phyloP scores from a whole-genome alignment of 169 alveolate genomes.

The Blepharisma undulans region DNA sequence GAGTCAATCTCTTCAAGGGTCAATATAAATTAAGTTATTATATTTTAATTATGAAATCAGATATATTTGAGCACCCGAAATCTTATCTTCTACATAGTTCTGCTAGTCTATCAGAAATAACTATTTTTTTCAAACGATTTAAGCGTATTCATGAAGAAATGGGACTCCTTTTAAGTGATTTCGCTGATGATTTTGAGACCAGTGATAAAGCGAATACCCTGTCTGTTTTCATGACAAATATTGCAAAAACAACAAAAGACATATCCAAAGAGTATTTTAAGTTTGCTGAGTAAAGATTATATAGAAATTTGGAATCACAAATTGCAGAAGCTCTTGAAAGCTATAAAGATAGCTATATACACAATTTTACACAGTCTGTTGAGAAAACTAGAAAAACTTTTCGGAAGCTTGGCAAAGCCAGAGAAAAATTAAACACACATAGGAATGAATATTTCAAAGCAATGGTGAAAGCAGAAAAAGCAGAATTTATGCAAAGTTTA shows the following conservation, averaged over 20 bases:
- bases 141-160: background rate
- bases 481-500: background rate
- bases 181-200: background rate
- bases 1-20: background rate
- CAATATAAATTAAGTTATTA: background rate
- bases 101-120: background rate
- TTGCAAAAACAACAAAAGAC: background rate
- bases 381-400: background rate
- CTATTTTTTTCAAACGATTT: background rate
- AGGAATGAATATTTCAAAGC: background rate
- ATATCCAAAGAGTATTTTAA: background rate
- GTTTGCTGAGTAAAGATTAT: background rate
- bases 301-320: background rate
- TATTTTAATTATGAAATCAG: background rate
- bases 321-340: background rate
- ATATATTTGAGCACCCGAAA: background rate
- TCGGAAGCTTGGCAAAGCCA: background rate
- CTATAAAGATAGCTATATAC: background rate
- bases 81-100: background rate
- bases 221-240: background rate
- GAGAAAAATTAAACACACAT: background rate
- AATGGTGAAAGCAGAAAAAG: constrained; percentile 12
- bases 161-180: background rate
- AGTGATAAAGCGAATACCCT: background rate
- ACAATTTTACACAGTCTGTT: background rate